These are phyloP conservation scores for Laguncularia racemosa DNA, from an alignment of 345 rosid species.

Conservation along the genomic window DNA sequence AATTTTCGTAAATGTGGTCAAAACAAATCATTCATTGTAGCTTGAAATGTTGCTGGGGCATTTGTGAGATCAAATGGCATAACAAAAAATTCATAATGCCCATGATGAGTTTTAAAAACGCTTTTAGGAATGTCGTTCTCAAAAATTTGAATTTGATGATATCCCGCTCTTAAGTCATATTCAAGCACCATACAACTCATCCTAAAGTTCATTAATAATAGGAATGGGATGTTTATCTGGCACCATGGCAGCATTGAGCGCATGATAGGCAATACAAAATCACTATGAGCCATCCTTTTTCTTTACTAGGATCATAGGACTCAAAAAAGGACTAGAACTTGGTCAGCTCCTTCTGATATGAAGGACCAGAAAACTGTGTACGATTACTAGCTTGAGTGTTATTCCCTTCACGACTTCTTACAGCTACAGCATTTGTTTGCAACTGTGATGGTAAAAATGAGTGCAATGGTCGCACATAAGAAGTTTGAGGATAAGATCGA, in stretches of 20 bases:
- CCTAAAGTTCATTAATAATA: not conserved
- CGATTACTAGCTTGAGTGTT: no score
- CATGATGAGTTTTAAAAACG: not conserved
- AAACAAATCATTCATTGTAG: not conserved
- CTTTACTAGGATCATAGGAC: not conserved
- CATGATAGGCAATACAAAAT: not conserved
- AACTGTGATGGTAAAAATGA: no score
- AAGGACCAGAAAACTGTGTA: no score
- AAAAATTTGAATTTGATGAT: not conserved
- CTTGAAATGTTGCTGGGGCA: not conserved
- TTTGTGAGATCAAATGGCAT: not conserved
- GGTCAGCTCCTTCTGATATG: no score
- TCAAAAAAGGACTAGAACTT: no score
- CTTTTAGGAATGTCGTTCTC: not conserved
- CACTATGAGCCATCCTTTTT: not conserved
- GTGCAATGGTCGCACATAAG: no score
- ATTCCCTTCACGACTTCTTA: no score
- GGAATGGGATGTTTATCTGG: not conserved
- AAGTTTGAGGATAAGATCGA: no score
- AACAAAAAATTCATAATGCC: not conserved
- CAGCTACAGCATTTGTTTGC: no score
- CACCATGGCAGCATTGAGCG: not conserved
- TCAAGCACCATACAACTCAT: not conserved
- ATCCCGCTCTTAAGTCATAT: not conserved
- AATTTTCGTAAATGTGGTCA: not conserved